These are phyloP conservation scores for Cucurbita ficifolia DNA, from an alignment of 306 rosid genomes.

Conservation along the genomic window DNA sequence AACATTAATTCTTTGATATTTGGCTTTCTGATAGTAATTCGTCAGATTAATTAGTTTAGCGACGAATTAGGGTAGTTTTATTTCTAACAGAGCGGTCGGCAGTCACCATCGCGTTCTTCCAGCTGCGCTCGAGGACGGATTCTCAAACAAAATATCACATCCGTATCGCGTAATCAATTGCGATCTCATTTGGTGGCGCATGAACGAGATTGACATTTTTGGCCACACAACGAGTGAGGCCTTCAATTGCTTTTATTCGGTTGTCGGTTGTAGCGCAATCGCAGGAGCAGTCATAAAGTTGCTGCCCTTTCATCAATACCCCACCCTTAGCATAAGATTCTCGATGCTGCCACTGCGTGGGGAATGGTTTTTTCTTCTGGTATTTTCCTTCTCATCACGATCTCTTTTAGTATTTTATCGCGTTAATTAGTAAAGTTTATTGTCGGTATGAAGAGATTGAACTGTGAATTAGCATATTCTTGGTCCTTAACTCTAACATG, in stretches of 20 bases:
- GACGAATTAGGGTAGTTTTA: neutral
- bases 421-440: neutral
- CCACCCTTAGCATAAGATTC: neutral
- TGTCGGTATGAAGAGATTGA: neutral
- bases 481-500: no score
- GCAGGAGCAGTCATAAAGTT: neutral
- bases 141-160: neutral
- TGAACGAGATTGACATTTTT: neutral
- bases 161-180: neutral
- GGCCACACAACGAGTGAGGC: neutral
- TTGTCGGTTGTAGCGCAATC: neutral
- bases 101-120: neutral
- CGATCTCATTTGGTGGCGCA: neutral
- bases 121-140: neutral
- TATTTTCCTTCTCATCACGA: neutral
- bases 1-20: neutral
- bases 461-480: neutral
- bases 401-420: neutral
- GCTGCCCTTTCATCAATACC: neutral
- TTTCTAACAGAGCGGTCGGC: neutral
- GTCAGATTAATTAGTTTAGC: neutral
- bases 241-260: neutral
- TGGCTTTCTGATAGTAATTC: neutral
- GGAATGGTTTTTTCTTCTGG: neutral
- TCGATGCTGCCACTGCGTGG: neutral